phyloP scores from a whole-genome alignment of 2,329 filamentous ascomycete genomes.

The Fusarium floridanum region DNA sequence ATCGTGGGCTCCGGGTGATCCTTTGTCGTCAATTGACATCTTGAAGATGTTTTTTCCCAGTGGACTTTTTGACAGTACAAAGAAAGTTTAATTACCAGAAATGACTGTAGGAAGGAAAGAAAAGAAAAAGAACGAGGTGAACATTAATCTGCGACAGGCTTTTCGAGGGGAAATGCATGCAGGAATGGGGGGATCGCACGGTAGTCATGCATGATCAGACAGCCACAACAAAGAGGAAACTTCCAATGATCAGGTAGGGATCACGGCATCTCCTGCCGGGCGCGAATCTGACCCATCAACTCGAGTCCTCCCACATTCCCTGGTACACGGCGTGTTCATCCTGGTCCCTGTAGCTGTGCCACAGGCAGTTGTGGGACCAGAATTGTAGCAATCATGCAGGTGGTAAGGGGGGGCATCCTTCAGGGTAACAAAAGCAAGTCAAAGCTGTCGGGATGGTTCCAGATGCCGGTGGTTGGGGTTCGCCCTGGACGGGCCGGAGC shows the following conservation, averaged over 20 bases:
- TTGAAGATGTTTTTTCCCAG: neutral
- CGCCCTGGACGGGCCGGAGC: neutral
- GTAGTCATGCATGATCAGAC: constrained; percentile 10
- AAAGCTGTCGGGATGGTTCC: neutral
- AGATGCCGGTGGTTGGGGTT: neutral
- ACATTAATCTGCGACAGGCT: constrained; percentile 4
- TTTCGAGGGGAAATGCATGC: constrained; percentile 25
- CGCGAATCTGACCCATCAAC: constrained; percentile 5
- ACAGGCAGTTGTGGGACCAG: neutral
- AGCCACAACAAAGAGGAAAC: neutral
- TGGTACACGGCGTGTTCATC: constrained; percentile 13
- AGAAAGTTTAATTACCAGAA: neutral
- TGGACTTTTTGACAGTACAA: neutral
- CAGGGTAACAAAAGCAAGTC: neutral
- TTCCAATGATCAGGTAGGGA: neutral
- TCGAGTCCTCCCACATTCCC: constrained; percentile 1
- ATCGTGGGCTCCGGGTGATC: constrained; percentile 12
- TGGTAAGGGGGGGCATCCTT: neutral
- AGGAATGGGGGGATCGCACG: constrained; percentile 2
- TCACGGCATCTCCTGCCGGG: neutral
- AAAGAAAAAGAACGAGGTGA: constrained; percentile 2
- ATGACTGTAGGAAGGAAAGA: neutral
- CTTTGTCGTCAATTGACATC: constrained; percentile 33
- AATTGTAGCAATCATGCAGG: neutral
- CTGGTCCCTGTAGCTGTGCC: neutral